These are phyloP conservation scores for Fusarium musae DNA, from an alignment of 2,329 filamentous ascomycete genomes.

Conservation along the genomic window DNA sequence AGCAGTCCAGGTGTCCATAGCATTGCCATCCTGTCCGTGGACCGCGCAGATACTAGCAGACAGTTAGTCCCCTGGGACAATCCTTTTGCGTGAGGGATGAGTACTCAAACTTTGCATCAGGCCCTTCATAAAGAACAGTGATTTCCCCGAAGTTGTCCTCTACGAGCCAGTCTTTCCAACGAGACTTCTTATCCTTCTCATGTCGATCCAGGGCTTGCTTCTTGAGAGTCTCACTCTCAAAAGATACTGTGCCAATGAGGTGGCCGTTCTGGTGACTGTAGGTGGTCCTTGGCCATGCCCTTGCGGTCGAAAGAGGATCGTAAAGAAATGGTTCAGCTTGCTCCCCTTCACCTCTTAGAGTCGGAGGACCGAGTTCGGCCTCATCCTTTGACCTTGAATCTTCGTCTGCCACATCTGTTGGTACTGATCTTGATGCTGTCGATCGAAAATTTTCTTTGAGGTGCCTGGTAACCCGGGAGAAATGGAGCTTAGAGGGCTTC, in stretches of 20 bases:
- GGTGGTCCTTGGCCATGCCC: rapidly evolving
- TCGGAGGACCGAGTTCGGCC: not conserved
- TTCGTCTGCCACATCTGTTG: rapidly evolving
- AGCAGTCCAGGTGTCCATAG: not conserved
- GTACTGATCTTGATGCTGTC: rapidly evolving
- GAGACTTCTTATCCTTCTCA: rapidly evolving
- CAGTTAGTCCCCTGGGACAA: not conserved
- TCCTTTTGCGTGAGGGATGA: too few species aligned
- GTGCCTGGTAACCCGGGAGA: rapidly evolving
- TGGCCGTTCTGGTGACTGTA: not conserved
- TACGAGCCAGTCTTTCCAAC: rapidly evolving
- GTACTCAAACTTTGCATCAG: not conserved
- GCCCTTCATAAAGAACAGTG: rapidly evolving
- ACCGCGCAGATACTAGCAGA: not conserved
- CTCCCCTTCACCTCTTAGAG: rapidly evolving
- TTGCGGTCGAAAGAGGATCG: rapidly evolving
- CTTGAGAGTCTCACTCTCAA: rapidly evolving
- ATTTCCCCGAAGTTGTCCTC: not conserved
- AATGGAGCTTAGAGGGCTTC: rapidly evolving
- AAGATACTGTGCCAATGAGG: rapidly evolving
- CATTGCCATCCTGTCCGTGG: rapidly evolving
- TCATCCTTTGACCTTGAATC: not conserved
- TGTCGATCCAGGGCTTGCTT: rapidly evolving
- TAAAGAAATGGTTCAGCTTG: rapidly evolving
- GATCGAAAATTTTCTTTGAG: rapidly evolving